phyloP scores from a whole-genome alignment of 768 basidiomycete genomes.

The Leccinum subtestaceum region DNA sequence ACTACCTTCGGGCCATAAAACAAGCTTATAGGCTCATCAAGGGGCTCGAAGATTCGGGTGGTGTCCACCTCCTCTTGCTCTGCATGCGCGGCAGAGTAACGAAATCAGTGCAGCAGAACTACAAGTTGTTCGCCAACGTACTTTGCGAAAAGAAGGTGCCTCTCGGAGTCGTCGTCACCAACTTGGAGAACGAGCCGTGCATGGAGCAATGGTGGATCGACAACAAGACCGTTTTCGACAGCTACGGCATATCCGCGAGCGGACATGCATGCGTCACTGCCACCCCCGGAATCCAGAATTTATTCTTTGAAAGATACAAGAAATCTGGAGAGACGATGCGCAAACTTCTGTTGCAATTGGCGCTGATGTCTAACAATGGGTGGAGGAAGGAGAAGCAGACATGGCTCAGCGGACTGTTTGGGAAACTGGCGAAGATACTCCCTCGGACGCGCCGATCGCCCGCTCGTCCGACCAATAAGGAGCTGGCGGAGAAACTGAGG shows the following conservation, averaged over 20 bases:
- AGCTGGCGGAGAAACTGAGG: conserved; percentile 12
- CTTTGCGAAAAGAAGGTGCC: conserved; percentile 39
- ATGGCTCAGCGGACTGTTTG: conserved; percentile 21
- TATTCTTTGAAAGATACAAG: conserved; percentile 28
- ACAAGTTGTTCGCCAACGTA: conserved; percentile 37
- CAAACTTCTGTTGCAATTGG: conserved; percentile 12
- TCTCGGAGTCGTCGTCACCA: conserved; percentile 37
- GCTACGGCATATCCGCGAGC: conserved; percentile 26
- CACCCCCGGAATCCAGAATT: conserved; percentile 21
- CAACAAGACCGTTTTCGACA: conserved; percentile 33
- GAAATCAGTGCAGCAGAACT: conserved; percentile 36
- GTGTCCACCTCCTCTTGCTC: conserved; percentile 40
- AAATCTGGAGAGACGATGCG: conserved; percentile 30
- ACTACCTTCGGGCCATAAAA: conserved; percentile 27
- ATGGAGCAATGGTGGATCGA: conserved; percentile 40
- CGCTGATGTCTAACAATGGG: background rate
- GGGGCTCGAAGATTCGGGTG: conserved; percentile 29
- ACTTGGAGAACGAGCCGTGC: conserved; percentile 35
- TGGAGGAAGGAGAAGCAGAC: conserved; percentile 19
- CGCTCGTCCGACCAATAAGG: conserved; percentile 2
- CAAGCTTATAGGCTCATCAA: conserved; percentile 34
- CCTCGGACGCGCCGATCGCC: conserved; percentile 4
- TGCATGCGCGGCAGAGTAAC: conserved; percentile 40
- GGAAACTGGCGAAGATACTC: conserved; percentile 21
- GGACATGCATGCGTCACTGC: conserved; percentile 44